Evolutionary conservation across 129 eudicot species (phyloP), one percentile per base, ranked within the genome.

Genomic region (Kitagawia praeruptora): DNA sequence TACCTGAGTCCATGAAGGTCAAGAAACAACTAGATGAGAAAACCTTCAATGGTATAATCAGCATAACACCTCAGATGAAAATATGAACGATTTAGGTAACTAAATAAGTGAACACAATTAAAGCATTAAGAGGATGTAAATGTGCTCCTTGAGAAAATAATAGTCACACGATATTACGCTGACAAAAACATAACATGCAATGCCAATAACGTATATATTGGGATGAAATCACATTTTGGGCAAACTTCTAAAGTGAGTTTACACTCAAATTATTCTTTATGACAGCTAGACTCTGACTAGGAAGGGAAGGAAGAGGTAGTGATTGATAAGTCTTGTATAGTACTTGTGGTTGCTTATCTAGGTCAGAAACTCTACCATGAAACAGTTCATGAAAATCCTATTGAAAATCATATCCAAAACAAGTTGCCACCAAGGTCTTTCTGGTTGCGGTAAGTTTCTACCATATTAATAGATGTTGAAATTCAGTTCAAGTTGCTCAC

Each of bases 1-100:
- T 89, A 95, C 97, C 98, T 95, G 82, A 72, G 83, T 54, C 75
- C 79, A 86, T 73, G 70, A 37, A 82, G 83, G 78, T 64, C 71
- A 77, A 79, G 44, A 74, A 64, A 51, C 76, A 78, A 79, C 82
- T 67, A 80, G 8, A 72, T 40, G 28, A 11, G 27, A 21, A 79
- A 39, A 3, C 61, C 47, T 51, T 48, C 28, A 76, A 51, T 76
- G 8, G 16, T 41, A n/a, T 10, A 78, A 78, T 44, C 61, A 64
- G 75, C 42, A 78, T 34, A 12, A 78, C 23, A 78, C 15, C 25
- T 38, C 21, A 18, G 75, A 38, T 34, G 25, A 41, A 38, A 70
- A 70, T 37, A 41, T 63, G 14, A 78, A 40, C 25, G 64, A 40
- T 14, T 47, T 25, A 27, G 45, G 23, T 25, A 31, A 39, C 67